These are phyloP conservation scores for Alloascoidea hylecoeti DNA, from an alignment of 805 yeast species.

Conservation along the genomic window DNA sequence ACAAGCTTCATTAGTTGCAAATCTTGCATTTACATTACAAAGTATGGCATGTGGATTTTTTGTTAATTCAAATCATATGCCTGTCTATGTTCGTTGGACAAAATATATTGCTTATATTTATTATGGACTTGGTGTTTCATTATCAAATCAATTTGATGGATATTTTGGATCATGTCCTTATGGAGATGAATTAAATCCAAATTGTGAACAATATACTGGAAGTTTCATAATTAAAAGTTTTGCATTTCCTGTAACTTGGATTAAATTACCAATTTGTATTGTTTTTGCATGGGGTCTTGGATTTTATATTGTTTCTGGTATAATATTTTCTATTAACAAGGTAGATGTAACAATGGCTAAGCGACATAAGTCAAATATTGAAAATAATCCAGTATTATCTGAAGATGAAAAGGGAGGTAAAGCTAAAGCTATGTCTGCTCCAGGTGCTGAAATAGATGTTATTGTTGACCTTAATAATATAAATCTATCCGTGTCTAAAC, in stretches of 20 bases:
- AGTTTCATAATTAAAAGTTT: conserved; percentile 32
- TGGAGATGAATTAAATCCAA: conserved; percentile 14
- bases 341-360: conserved; percentile 38
- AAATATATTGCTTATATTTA: conserved; percentile 65
- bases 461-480: conserved; percentile 13
- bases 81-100: conserved; percentile 79
- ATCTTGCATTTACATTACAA: conserved; percentile 54
- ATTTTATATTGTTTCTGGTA: conserved; percentile 31
- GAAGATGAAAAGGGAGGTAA: not conserved
- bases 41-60: conserved; percentile 74
- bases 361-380: conserved; percentile 10
- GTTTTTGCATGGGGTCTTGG: conserved; percentile 45
- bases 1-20: conserved; percentile 44
- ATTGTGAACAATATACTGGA: conserved; percentile 41
- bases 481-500: conserved; percentile 9
- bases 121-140: conserved; percentile 61
- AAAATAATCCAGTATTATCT: conserved; percentile 3
- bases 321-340: conserved; percentile 31
- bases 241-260: conserved; percentile 57
- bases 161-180: conserved; percentile 45
- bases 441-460: conserved; percentile 4
- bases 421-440: conserved; percentile 11
- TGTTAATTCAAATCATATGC: conserved; percentile 58
- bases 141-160: conserved; percentile 51
- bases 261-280: conserved; percentile 46